A percentile compares a stretch with the other conserved stretches of the same genome.
Evolutionary conservation across 2,329 filamentous ascomycete species (phyloP).

Genomic region (Sporothrix euskadiensis): DNA sequence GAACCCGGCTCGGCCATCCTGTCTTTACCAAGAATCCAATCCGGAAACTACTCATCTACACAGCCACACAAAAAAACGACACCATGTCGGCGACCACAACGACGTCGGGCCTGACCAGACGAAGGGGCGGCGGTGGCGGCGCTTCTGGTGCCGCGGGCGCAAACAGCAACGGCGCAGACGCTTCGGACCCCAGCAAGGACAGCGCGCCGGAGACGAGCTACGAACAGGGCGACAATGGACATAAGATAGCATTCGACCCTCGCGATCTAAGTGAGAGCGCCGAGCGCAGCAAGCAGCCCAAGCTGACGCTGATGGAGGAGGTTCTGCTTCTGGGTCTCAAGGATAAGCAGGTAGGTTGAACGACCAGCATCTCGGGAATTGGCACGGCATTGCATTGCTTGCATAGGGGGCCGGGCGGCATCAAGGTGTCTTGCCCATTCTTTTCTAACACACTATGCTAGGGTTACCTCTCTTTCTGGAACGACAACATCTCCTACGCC

Average conservation of each 20-base stretch:
- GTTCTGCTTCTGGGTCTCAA: constrained; percentile 92
- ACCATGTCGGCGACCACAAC: constrained; percentile 32
- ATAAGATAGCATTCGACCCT: constrained; percentile 98
- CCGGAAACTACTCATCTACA: not conserved
- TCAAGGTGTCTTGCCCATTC: not conserved
- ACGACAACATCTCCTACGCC: constrained; percentile 99
- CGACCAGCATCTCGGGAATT: not conserved
- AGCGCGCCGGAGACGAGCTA: constrained; percentile 75
- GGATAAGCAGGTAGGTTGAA: constrained; percentile 81
- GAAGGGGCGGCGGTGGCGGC: constrained; percentile 70
- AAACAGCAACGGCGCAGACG: constrained; percentile 55
- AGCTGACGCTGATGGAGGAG: constrained; percentile 98
- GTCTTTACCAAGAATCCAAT: not conserved
- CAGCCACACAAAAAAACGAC: not conserved
- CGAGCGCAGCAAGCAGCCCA: constrained; percentile 95
- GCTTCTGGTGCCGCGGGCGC: constrained; percentile 53
- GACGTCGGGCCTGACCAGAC: constrained; percentile 56
- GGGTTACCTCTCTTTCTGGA: constrained; percentile 99
- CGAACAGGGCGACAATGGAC: constrained; percentile 88
- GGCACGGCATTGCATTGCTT: not conserved
- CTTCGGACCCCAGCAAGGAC: constrained; percentile 59
- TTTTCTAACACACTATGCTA: constrained; percentile 42
- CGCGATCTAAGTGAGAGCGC: constrained; percentile 96
- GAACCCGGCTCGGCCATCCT: constrained; percentile 3
- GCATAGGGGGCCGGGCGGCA: not conserved